Evolutionary conservation across 177 flowering plant genomes (phyloP).

Genomic region (Tripterygium wilfordii): DNA sequence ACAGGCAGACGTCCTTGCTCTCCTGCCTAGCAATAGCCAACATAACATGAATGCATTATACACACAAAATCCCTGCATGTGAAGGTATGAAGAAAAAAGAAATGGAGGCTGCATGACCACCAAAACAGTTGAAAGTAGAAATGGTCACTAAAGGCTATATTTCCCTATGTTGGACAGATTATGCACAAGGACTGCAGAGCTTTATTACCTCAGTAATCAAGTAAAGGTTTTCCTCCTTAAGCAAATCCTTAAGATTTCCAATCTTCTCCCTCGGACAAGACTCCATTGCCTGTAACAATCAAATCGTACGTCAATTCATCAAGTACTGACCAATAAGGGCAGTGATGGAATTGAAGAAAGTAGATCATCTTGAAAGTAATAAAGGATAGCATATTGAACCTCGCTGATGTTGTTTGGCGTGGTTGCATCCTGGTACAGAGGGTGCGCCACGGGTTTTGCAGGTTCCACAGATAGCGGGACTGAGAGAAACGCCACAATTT

Average conservation of each 20-base stretch:
- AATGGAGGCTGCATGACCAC: too few relatives aligned
- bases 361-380: too few relatives aligned
- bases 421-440: conserved; percentile 55
- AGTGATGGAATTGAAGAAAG: too few relatives aligned
- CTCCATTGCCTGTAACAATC: conserved; percentile 77
- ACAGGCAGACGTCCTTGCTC: conserved; percentile 90
- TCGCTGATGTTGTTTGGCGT: conserved; percentile 37
- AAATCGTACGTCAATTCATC: background rate
- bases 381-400: conserved; percentile 27
- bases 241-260: conserved; percentile 38
- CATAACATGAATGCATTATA: background rate
- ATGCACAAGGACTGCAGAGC: too few relatives aligned
- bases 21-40: conserved; percentile 40
- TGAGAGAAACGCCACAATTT: conserved; percentile 18
- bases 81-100: background rate
- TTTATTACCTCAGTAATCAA: conserved; percentile 84
- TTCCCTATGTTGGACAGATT: too few relatives aligned
- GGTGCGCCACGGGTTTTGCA: conserved; percentile 54
- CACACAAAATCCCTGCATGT: background rate
- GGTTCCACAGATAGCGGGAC: conserved; percentile 59
- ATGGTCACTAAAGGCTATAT: too few relatives aligned
- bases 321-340: too few relatives aligned
- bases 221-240: conserved; percentile 80
- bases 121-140: too few relatives aligned
- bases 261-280: conserved; percentile 69